Evolutionary conservation across 2,329 filamentous ascomycete species (phyloP).

Genomic region (Aspergillus quadricinctus): DNA sequence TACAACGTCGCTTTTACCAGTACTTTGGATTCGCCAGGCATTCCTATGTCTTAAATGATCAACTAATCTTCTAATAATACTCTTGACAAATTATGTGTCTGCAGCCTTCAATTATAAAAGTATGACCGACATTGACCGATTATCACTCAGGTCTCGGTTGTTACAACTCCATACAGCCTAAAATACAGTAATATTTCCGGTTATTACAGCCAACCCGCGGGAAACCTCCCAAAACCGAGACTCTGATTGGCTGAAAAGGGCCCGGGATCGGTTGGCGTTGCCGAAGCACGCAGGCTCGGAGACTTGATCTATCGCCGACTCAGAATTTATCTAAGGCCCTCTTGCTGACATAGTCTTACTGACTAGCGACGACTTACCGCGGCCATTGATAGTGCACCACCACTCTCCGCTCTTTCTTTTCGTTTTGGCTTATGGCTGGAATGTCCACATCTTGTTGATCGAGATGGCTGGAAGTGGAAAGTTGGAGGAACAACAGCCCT

Average conservation of each 20-base stretch:
- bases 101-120: not conserved
- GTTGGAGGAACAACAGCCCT: slow-evolving; percentile 24
- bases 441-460: slow-evolving; percentile 19
- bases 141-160: not conserved
- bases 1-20: not conserved
- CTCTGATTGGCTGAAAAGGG: slow-evolving; percentile 26
- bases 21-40: not conserved
- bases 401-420: slow-evolving; percentile 9
- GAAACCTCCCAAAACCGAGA: slow-evolving; percentile 22
- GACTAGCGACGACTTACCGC: not conserved
- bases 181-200: slow-evolving; percentile 13
- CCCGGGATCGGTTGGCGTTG: slow-evolving; percentile 11
- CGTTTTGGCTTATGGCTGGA: slow-evolving; percentile 11
- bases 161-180: not conserved
- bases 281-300: slow-evolving; percentile 23
- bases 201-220: slow-evolving; percentile 12
- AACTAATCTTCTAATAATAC: not conserved
- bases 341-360: slow-evolving; percentile 2
- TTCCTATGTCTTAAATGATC: not conserved
- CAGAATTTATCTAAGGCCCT: slow-evolving; percentile 15
- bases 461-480: slow-evolving; percentile 34
- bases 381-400: slow-evolving; percentile 14
- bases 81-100: not conserved
- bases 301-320: slow-evolving; percentile 32
- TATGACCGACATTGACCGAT: not conserved